Evolutionary conservation across 371 early-diverging fungal species (phyloP).

Genomic region (Choanephora cucurbitarum): DNA sequence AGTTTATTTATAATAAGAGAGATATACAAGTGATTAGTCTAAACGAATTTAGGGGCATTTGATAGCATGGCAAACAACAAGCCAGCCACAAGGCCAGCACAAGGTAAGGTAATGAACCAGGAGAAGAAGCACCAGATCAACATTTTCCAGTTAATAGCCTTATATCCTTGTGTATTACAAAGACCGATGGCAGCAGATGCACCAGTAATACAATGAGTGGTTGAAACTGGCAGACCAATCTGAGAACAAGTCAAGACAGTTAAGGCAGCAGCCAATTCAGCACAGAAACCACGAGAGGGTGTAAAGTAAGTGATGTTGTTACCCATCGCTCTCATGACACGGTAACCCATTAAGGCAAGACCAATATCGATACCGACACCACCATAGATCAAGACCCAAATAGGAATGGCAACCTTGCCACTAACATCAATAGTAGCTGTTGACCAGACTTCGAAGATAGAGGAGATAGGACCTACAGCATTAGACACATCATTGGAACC

Average conservation of each 20-base stretch:
- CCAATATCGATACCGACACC: conserved; percentile 84
- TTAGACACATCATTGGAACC: conserved; percentile 92
- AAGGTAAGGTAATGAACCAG: conserved; percentile 83
- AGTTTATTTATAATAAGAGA: no score
- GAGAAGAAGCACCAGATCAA: conserved; percentile 69
- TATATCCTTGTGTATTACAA: conserved; percentile 64
- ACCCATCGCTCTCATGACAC: conserved; percentile 77
- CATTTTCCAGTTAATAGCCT: conserved; percentile 83
- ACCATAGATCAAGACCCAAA: conserved; percentile 81
- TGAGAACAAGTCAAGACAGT: conserved; percentile 87
- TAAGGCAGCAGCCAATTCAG: conserved; percentile 82
- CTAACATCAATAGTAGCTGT: conserved; percentile 53
- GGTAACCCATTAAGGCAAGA: conserved; percentile 70
- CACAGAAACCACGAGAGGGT: conserved; percentile 85
- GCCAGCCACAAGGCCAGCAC: conserved; percentile 73
- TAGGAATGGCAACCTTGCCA: conserved; percentile 62
- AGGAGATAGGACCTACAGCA: conserved; percentile 78
- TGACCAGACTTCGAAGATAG: conserved; percentile 72
- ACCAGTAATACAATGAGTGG: conserved; percentile 89
- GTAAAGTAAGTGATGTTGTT: conserved; percentile 86
- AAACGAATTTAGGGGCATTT: conserved; percentile 51
- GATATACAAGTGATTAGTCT: no score
- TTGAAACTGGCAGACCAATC: conserved; percentile 82
- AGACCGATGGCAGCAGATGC: conserved; percentile 85
- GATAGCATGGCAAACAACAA: conserved; percentile 64